Percentiles rank a stretch among this genome's conserved stretches.
phyloP scores from a whole-genome alignment of 2,329 filamentous ascomycete species.

The Colletotrichum sp. region DNA sequence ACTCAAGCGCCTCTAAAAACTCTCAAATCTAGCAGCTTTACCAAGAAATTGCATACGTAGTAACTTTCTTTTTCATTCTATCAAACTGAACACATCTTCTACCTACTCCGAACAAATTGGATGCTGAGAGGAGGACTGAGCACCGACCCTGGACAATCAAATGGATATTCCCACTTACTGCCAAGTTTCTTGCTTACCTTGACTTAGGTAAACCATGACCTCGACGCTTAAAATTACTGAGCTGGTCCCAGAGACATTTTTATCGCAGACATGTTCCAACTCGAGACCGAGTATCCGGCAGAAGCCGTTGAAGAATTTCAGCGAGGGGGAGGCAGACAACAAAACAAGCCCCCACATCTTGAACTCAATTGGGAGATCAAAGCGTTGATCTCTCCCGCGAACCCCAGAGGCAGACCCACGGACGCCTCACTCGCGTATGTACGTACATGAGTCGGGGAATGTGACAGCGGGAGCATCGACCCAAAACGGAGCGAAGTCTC shows the following conservation, averaged over 20 bases:
- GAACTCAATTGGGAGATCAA: neutral
- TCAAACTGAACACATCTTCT: neutral
- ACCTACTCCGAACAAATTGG: neutral
- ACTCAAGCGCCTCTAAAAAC: accelerated
- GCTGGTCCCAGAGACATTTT: neutral
- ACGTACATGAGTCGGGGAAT: neutral
- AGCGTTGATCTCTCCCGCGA: neutral
- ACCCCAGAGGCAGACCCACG: neutral
- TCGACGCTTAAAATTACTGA: neutral
- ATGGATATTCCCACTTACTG: neutral
- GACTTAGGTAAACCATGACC: neutral
- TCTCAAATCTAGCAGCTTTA: no score
- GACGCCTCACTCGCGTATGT: neutral
- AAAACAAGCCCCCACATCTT: neutral
- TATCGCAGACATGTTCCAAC: neutral
- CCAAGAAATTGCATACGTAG: accelerated
- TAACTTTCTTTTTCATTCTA: accelerated
- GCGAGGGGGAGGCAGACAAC: neutral
- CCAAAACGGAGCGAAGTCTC: neutral
- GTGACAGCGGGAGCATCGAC: neutral
- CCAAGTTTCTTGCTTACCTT: neutral
- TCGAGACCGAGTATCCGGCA: neutral
- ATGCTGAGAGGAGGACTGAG: neutral
- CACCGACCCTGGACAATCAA: neutral
- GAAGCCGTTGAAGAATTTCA: neutral